These are phyloP conservation scores for Naumovozyma dairenensis DNA, from an alignment of 805 yeast species.

Conservation along the genomic window DNA sequence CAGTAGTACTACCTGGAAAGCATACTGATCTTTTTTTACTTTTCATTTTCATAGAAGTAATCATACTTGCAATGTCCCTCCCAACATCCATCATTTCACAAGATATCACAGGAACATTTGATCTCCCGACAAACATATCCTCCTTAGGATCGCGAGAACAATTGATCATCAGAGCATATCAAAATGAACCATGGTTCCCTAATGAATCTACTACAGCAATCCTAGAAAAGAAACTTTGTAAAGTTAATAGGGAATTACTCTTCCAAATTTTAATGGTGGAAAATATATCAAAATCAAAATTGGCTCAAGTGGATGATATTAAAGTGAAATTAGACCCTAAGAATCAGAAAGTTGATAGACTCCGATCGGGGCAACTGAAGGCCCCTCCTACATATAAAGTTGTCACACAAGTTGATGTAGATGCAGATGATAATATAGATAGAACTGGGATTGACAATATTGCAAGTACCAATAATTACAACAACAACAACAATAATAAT, in stretches of 20 bases:
- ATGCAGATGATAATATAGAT: constrained; percentile 32
- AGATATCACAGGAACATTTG: constrained; percentile 16
- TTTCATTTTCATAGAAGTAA: too few species aligned
- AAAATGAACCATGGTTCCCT: constrained; percentile 15
- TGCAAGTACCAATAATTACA: constrained; percentile 1
- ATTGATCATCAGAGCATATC: constrained; percentile 10
- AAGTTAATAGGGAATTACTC: constrained; percentile 24
- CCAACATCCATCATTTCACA: constrained; percentile 15
- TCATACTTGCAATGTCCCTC: too few species aligned
- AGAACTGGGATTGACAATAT: too few species aligned
- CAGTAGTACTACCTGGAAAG: too few species aligned
- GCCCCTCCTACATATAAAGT: constrained; percentile 23
- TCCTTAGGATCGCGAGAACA: constrained; percentile 9
- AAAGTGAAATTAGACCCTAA: constrained; percentile 44
- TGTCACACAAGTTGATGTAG: constrained; percentile 42
- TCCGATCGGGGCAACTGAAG: constrained; percentile 21
- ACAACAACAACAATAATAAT: background rate
- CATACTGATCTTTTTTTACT: too few species aligned
- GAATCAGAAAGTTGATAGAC: constrained; percentile 49
- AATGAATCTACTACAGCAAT: constrained; percentile 1
- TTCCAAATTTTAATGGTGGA: constrained; percentile 50
- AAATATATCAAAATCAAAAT: constrained; percentile 42
- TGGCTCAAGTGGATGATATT: constrained; percentile 48
- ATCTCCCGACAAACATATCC: constrained; percentile 4
- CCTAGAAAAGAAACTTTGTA: constrained; percentile 11